Conservation (phyloP, 1,139 yeast genomes). For the Scheffersomyces lignicola region DNA sequence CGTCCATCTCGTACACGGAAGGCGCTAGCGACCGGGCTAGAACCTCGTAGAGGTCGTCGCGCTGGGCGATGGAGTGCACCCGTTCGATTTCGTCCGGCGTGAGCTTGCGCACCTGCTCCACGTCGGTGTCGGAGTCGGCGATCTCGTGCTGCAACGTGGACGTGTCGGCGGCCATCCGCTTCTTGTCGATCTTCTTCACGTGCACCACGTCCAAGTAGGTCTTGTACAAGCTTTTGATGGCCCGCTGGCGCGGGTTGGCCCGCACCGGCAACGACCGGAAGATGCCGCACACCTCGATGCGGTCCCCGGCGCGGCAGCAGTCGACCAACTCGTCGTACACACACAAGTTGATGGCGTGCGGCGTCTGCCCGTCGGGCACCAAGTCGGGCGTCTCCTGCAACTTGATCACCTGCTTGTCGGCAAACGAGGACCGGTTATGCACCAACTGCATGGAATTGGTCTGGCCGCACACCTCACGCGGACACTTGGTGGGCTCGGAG, state of each 20-base stretch:
- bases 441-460: slow-evolving; percentile 85
- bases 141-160: slow-evolving; percentile 55
- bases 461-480: slow-evolving; percentile 83
- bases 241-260: slow-evolving; percentile 81
- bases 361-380: slow-evolving; percentile 99
- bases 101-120: slow-evolving; percentile 72
- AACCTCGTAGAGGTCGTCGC: slow-evolving; percentile 85
- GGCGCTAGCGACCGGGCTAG: slow-evolving; percentile 93
- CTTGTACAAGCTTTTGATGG: slow-evolving; percentile 80
- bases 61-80: slow-evolving; percentile 59
- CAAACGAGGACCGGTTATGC: slow-evolving; percentile 89
- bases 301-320: slow-evolving; percentile 93
- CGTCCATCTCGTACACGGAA: slow-evolving; percentile 92
- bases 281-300: slow-evolving; percentile 93
- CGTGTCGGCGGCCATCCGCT: slow-evolving; percentile 77
- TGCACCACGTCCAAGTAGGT: slow-evolving; percentile 95
- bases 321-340: slow-evolving; percentile 96
- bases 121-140: slow-evolving; percentile 59
- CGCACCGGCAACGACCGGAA: slow-evolving; percentile 92
- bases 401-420: slow-evolving; percentile 91
- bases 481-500: slow-evolving; percentile 91
- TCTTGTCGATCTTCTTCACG: slow-evolving; percentile 79
- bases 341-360: slow-evolving; percentile 91
- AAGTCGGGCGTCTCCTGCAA: slow-evolving; percentile 96
- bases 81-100: slow-evolving; percentile 66